Evolutionary conservation across 176 grass and related monocot genomes (phyloP).

Genomic region (Olyra latifolia): DNA sequence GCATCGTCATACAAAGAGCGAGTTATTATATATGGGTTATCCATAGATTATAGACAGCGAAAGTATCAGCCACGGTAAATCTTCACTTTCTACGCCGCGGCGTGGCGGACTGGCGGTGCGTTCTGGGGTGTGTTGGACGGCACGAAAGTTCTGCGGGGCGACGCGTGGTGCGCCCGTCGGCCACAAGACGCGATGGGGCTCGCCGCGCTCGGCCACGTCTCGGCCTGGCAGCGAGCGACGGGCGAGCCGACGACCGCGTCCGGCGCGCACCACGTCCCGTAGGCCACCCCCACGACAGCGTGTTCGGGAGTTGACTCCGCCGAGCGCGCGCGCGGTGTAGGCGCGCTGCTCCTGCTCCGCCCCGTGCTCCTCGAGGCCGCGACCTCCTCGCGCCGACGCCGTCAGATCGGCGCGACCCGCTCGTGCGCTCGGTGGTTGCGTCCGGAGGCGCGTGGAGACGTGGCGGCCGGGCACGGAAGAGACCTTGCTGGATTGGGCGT

Average conservation of each 20-base stretch:
- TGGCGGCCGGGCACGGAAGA: conserved; percentile 29
- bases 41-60: no score
- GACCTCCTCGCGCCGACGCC: neutral
- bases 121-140: neutral
- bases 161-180: conserved; percentile 20
- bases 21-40: no score
- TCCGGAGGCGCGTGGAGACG: neutral
- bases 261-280: neutral
- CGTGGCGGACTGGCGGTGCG: no score
- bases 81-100: no score
- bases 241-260: neutral
- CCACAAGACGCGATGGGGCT: neutral
- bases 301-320: neutral
- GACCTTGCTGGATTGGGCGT: neutral
- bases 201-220: conserved; percentile 8
- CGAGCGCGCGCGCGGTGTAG: neutral
- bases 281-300: neutral
- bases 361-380: neutral
- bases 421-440: conserved; percentile 27
- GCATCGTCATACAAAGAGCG: no score
- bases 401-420: neutral
- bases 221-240: conserved; percentile 32
- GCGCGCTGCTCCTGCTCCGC: conserved; percentile 2
- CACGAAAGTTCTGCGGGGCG: neutral
- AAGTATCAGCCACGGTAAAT: no score